Percentiles rank a stretch among this genome's conserved stretches.
Conservation (phyloP, 2,329 filamentous ascomycete species). For the Ceratocystis albifundus region DNA sequence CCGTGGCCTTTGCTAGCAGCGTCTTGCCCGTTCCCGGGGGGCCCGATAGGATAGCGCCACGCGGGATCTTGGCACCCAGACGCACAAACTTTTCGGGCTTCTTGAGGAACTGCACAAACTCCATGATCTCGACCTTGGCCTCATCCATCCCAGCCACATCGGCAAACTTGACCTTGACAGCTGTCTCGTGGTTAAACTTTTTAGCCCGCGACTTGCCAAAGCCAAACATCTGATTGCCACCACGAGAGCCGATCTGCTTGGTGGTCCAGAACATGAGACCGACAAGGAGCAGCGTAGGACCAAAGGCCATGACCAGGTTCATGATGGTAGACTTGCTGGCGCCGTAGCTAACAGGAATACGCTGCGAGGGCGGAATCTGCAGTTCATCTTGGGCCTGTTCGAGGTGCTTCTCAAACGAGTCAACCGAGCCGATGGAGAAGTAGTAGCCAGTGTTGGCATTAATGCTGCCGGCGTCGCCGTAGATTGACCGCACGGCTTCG, state of each 20-base stretch:
- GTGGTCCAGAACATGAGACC: constrained; percentile 71
- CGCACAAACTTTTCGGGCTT: constrained; percentile 85
- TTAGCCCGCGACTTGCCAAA: constrained; percentile 94
- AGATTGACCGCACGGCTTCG: constrained; percentile 57
- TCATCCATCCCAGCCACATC: constrained; percentile 98
- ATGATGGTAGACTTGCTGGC: constrained; percentile 54
- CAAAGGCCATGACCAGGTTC: constrained; percentile 64
- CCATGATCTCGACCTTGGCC: constrained; percentile 97
- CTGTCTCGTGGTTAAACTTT: constrained; percentile 93
- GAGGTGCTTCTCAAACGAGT: constrained; percentile 79
- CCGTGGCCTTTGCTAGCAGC: constrained; percentile 89
- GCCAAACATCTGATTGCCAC: constrained; percentile 74
- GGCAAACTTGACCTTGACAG: constrained; percentile 91
- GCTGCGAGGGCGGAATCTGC: constrained; percentile 71
- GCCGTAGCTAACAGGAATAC: constrained; percentile 85
- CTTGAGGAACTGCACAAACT: constrained; percentile 95
- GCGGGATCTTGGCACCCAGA: constrained; percentile 92
- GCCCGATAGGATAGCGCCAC: constrained; percentile 92
- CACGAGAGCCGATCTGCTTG: constrained; percentile 58
- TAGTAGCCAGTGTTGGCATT: constrained; percentile 67
- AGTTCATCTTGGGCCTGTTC: constrained; percentile 83
- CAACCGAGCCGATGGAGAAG: constrained; percentile 90
- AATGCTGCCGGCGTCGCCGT: constrained; percentile 58
- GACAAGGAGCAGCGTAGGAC: constrained; percentile 75
- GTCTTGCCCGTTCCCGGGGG: constrained; percentile 98